Base-by-base conservation (phyloP, 73 alveolate genomes). In the Paramecium biaurelia region DNA sequence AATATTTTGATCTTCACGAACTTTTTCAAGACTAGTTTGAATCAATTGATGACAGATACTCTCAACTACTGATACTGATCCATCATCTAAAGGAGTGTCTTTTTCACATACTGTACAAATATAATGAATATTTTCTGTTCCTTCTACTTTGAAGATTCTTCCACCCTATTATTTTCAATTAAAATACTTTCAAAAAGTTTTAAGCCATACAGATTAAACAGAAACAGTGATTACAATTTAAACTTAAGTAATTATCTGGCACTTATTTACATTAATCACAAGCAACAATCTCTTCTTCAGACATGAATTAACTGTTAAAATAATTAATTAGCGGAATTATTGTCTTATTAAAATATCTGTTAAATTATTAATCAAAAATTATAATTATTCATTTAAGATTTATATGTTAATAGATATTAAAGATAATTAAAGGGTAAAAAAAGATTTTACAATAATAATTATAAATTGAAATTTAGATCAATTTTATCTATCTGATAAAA, bases 261-360 rank as follows among this genome's bases (percentile, higher is more conserved):
- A 79, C 90, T 41, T 79, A 12, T 42, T 79, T 79, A 45, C 90
- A 79, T 47, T 79, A 18, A 79, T 79, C 90, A 79, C 90, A 79
- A 1, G 56, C 56, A 21, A 32, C 59, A 15, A 72, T 35, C 58
- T 72, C 86, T n/a, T 72, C 86, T 38, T 72, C 23, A 14, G 56
- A 72, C 86, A 72, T 72, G n/a, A 34, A 72, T 72, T 72, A 72
- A 72, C 86, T 72, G 86, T 72, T 72, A 72, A 72, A 72, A 63
- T 63, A 63, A 63, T 26, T 63, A 63, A 63, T 63, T 63, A 63
- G 84, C 84, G 84, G 49, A 63, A 63, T 30, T 26, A 63, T 63
- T 30, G 12, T 10, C 26, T 63, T 26, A 63, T 1, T 32, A 63
- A 32, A 63, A 53, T 53, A 18, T 53, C 68, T 53, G 68, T 53